These are phyloP conservation scores for Selaginella tamariscina DNA, from an alignment of 75 land plant species.

Conservation along the genomic window DNA sequence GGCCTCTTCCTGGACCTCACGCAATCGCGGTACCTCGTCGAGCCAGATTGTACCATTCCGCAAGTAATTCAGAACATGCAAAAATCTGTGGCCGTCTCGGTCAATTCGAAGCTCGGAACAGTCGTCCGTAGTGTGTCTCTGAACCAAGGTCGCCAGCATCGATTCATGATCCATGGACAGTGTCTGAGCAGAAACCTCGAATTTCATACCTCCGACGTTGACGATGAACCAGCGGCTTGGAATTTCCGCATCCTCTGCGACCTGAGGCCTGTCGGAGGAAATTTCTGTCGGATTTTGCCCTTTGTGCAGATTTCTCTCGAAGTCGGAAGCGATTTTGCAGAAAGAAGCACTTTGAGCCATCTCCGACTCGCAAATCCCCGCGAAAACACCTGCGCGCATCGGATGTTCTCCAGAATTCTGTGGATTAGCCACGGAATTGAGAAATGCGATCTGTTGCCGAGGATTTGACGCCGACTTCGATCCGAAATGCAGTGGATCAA, in stretches of 20 bases:
- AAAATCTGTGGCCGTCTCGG: constrained; percentile 21
- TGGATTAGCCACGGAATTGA: not conserved
- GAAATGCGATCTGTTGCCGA: not conserved
- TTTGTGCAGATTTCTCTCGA: not conserved
- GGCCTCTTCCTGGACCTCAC: constrained; percentile 30
- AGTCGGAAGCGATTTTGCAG: not conserved
- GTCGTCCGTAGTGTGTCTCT: constrained; percentile 10
- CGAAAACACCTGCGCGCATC: not conserved
- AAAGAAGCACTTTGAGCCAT: not conserved
- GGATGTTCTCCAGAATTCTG: not conserved
- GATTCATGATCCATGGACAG: constrained; percentile 22
- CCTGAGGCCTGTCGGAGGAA: not conserved
- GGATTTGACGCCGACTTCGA: not conserved
- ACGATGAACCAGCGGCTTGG: constrained; percentile 13
- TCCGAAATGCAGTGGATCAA: not conserved
- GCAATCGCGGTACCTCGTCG: constrained; percentile 14
- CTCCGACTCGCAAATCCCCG: not conserved
- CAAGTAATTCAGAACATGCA: constrained; percentile 29
- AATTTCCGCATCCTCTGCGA: not conserved
- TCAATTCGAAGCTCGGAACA: constrained; percentile 18
- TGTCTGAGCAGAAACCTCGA: constrained; percentile 24
- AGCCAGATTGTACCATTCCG: constrained; percentile 32
- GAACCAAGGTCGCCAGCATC: constrained; percentile 25
- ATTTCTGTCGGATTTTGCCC: not conserved
- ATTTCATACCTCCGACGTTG: constrained; percentile 19